Percentiles rank a stretch among this genome's conserved stretches.
Conservation (phyloP, 2,329 filamentous ascomycete genomes). For the Ophiostoma quercus region DNA sequence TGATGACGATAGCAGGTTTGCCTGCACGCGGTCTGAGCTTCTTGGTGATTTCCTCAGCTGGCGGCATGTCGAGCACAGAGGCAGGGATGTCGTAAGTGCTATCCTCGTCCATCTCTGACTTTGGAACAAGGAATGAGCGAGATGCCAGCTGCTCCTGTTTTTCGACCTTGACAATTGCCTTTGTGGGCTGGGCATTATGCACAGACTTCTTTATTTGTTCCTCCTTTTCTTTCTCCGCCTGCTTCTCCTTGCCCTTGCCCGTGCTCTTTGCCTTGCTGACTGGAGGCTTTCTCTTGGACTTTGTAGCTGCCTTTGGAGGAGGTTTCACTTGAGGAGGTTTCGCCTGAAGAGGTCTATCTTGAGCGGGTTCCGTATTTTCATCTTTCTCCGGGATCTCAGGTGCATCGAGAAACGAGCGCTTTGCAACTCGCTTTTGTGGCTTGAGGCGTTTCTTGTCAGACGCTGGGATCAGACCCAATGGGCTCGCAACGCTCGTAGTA, state of each 20-base stretch:
- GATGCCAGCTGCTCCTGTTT: background rate
- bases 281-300: slow-evolving; percentile 1
- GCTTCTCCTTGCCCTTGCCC: slow-evolving; percentile 11
- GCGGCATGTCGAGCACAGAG: background rate
- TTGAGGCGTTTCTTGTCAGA: slow-evolving; percentile 17
- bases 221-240: background rate
- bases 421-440: slow-evolving; percentile 21
- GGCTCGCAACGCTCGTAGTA: slow-evolving; percentile 6
- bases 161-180: background rate
- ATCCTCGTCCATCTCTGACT: background rate
- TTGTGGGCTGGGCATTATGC: background rate
- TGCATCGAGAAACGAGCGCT: slow-evolving; percentile 23
- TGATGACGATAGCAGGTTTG: slow-evolving; percentile 22
- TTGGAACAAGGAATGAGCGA: background rate
- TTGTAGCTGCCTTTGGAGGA: background rate
- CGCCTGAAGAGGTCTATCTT: background rate
- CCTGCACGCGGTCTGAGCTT: slow-evolving; percentile 20
- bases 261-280: background rate
- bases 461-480: background rate
- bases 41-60: slow-evolving; percentile 4
- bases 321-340: background rate
- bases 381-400: background rate
- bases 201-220: background rate
- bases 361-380: background rate
- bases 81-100: slow-evolving; percentile 8